phyloP scores from a whole-genome alignment of 2,329 filamentous ascomycete species.

The Xenosphaeropsis pyriputrescens region DNA sequence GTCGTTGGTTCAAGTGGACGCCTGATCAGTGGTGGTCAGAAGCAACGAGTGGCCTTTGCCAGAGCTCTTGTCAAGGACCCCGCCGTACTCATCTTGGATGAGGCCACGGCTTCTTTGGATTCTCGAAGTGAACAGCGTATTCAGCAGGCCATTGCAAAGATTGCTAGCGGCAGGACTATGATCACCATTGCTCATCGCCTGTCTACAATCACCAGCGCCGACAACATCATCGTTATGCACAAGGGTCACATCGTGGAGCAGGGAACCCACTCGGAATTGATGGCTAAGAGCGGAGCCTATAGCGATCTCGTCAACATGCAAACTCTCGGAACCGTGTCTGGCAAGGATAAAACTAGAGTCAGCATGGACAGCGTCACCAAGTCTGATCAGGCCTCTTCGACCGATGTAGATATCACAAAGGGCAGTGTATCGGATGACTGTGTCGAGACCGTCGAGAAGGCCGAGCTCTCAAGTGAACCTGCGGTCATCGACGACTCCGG shows the following conservation, averaged over 20 bases:
- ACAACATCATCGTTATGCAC: slow-evolving; percentile 24
- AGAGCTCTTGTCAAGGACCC: slow-evolving; percentile 41
- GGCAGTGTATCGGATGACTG: no score
- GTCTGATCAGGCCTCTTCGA: slow-evolving; percentile 27
- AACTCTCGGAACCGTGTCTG: slow-evolving; percentile 36
- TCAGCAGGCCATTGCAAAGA: slow-evolving; percentile 22
- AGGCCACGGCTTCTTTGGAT: slow-evolving; percentile 46
- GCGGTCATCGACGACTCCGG: no score
- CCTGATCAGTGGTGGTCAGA: slow-evolving; percentile 39
- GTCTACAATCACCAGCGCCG: slow-evolving; percentile 22
- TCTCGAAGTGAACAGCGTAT: slow-evolving; percentile 40
- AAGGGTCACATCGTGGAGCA: slow-evolving; percentile 22
- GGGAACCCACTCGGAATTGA: slow-evolving; percentile 20
- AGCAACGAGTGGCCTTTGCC: slow-evolving; percentile 43
- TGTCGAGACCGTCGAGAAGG: no score
- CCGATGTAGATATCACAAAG: no score
- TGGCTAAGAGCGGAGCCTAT: slow-evolving; percentile 49
- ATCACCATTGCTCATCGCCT: slow-evolving; percentile 25
- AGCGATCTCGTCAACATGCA: slow-evolving; percentile 51
- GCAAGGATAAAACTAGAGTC: no score
- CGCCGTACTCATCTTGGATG: slow-evolving; percentile 42
- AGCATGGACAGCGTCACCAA: slow-evolving; percentile 11
- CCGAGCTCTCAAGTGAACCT: no score
- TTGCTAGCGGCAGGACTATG: slow-evolving; percentile 19
- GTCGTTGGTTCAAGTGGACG: slow-evolving; percentile 36